phyloP scores from a whole-genome alignment of 1,284 basidiomycete species.

The Golubevia pallescens region DNA sequence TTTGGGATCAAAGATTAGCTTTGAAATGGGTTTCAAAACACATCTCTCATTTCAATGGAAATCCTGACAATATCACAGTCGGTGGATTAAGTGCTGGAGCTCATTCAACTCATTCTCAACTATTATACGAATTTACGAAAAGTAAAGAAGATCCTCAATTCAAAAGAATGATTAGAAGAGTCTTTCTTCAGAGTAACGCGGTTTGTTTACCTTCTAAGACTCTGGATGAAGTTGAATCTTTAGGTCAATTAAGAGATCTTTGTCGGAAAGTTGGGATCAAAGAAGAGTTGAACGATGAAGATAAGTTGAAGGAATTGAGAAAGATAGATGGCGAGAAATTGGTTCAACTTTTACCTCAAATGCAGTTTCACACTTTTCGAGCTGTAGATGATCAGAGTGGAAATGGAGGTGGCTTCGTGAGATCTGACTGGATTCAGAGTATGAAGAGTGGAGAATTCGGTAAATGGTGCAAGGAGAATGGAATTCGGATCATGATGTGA shows the following conservation, averaged over 20 bases:
- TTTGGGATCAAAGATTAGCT: conserved; percentile 35
- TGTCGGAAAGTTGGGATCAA: conserved; percentile 12
- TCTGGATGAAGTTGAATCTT: conserved; percentile 15
- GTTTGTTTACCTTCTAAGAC: conserved; percentile 27
- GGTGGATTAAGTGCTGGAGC: conserved; percentile 61
- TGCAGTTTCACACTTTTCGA: conserved; percentile 35
- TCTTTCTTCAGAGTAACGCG: conserved; percentile 30
- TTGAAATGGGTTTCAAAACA: conserved; percentile 45
- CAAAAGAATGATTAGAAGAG: conserved; percentile 21
- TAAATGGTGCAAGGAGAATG: conserved; percentile 21
- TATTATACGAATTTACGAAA: conserved; percentile 47
- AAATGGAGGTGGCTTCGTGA: conserved; percentile 17
- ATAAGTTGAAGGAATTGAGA: conserved; percentile 20
- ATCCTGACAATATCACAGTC: conserved; percentile 51
- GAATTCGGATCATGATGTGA: conserved; percentile 17
- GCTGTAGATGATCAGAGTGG: conserved; percentile 19
- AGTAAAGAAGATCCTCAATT: conserved; percentile 11
- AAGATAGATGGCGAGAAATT: conserved; percentile 15
- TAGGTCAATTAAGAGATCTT: conserved; percentile 25
- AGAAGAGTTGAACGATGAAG: conserved; percentile 1
- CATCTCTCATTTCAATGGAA: conserved; percentile 51
- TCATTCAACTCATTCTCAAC: conserved; percentile 52
- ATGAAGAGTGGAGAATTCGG: conserved; percentile 28
- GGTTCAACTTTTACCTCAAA: conserved; percentile 11
- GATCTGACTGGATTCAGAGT: conserved; percentile 18